Conservation (phyloP, 2,329 filamentous ascomycete genomes). For the Colletotrichum theobromicola region DNA sequence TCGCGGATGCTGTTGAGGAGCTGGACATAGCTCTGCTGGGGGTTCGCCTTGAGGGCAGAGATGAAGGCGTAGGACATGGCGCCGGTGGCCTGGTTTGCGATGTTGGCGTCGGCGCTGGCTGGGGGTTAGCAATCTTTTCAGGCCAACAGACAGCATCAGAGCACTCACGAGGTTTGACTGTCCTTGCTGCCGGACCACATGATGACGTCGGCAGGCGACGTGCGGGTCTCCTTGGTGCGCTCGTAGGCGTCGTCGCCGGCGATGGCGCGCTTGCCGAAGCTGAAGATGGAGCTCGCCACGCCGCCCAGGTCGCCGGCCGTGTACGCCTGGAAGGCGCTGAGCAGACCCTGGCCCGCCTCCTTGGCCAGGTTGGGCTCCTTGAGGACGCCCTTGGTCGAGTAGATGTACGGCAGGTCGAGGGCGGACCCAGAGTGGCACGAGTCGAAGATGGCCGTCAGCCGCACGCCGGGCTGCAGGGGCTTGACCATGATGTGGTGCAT, state of each 20-base stretch:
- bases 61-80: conserved; percentile 99
- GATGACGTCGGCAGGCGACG: conserved; percentile 91
- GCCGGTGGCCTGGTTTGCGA: conserved; percentile 87
- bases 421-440: conserved; percentile 82
- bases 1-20: conserved; percentile 95
- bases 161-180: conserved; percentile 77
- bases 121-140: background rate
- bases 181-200: conserved; percentile 99
- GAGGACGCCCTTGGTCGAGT: conserved; percentile 79
- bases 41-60: conserved; percentile 86
- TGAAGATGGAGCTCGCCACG: conserved; percentile 80
- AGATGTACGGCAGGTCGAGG: conserved; percentile 79
- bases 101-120: conserved; percentile 84
- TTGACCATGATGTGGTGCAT: conserved; percentile 80
- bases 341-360: conserved; percentile 75
- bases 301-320: conserved; percentile 82
- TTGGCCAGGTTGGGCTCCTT: conserved; percentile 84
- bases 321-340: conserved; percentile 78
- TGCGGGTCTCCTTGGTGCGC: conserved; percentile 85
- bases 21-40: conserved; percentile 94
- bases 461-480: conserved; percentile 80
- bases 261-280: conserved; percentile 81
- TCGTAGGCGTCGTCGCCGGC: conserved; percentile 80
- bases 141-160: background rate
- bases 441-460: conserved; percentile 83